Evolutionary conservation across 371 early-diverging fungal species (phyloP).

Genomic region (Actinomortierella wolfii): DNA sequence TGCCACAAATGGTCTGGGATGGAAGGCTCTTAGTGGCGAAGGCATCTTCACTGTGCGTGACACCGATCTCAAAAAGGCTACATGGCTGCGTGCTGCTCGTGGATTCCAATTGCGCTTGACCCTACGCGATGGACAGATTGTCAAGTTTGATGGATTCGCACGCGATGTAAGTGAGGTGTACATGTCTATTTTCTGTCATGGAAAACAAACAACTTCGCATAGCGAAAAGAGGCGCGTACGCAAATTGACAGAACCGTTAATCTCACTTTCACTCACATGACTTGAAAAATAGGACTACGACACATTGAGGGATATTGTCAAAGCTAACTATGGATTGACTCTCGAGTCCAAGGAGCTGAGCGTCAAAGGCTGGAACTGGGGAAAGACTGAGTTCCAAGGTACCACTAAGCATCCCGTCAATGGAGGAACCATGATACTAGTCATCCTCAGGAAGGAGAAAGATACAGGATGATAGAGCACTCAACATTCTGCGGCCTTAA

Average conservation of each 20-base stretch:
- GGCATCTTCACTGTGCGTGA: conserved; percentile 68
- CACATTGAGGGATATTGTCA: conserved; percentile 69
- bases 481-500: neutral
- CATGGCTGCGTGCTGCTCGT: conserved; percentile 84
- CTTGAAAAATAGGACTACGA: conserved; percentile 78
- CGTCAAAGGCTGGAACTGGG: conserved; percentile 97
- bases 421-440: neutral
- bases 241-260: too few relatives aligned
- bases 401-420: conserved; percentile 3
- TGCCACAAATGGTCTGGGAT: conserved; percentile 82
- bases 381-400: conserved; percentile 85
- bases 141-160: conserved; percentile 91
- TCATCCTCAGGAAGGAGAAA: neutral
- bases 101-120: conserved; percentile 82
- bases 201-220: neutral
- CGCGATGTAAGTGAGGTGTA: conserved; percentile 61
- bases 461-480: neutral
- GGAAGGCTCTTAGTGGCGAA: conserved; percentile 66
- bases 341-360: conserved; percentile 87
- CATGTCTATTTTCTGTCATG: neutral
- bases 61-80: conserved; percentile 68
- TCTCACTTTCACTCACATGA: neutral
- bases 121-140: conserved; percentile 69
- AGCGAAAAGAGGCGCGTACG: neutral
- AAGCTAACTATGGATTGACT: conserved; percentile 68